Evolutionary conservation across 1,139 yeast species (phyloP).

Genomic region (Geotrichum candidum): DNA sequence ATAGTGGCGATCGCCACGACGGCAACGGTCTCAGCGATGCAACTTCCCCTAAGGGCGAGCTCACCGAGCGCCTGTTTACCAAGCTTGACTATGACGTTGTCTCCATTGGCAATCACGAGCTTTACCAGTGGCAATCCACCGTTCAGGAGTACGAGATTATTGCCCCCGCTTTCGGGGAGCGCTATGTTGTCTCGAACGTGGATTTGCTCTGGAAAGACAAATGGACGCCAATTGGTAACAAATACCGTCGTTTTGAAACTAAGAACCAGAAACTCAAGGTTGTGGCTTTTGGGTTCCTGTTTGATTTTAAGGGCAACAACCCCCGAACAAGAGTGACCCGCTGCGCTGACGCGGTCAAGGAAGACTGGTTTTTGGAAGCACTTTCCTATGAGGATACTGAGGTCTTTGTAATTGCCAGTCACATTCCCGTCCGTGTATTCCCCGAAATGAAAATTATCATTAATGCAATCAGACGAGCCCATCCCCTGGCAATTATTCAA

Average conservation of each 20-base stretch:
- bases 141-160: conserved; percentile 58
- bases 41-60: conserved; percentile 61
- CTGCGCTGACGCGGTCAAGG: conserved; percentile 49
- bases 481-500: conserved; percentile 64
- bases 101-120: conserved; percentile 89
- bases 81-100: conserved; percentile 68
- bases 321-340: conserved; percentile 58
- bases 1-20: conserved; percentile 91
- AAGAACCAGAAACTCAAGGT: conserved; percentile 47
- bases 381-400: conserved; percentile 50
- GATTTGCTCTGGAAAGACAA: conserved; percentile 46
- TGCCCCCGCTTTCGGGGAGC: conserved; percentile 53
- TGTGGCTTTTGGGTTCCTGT: conserved; percentile 72
- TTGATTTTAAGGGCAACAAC: conserved; percentile 65
- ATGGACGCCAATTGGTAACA: conserved; percentile 62
- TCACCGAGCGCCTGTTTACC: conserved; percentile 58
- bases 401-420: conserved; percentile 66
- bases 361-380: conserved; percentile 60
- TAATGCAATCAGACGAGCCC: conserved; percentile 47
- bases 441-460: conserved; percentile 48
- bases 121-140: conserved; percentile 66
- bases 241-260: conserved; percentile 61
- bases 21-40: conserved; percentile 89
- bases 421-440: conserved; percentile 68
- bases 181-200: conserved; percentile 76